phyloP scores from a whole-genome alignment of 2,329 filamentous ascomycete genomes.

The Penicillium crustosum region DNA sequence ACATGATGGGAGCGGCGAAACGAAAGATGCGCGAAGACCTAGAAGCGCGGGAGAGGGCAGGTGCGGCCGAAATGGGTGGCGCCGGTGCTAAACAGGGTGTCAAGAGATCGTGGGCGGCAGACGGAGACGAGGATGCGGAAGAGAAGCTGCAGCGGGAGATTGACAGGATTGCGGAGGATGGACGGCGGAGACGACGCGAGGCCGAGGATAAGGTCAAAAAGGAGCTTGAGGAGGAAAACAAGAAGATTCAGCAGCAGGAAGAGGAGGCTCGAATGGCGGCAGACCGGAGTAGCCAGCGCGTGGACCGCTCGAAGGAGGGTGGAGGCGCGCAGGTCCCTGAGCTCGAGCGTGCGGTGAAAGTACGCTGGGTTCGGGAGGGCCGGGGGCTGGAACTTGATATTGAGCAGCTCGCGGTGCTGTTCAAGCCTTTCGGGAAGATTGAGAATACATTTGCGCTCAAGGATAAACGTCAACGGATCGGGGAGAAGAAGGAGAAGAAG shows the following conservation, averaged over 20 bases:
- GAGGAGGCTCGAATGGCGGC: conserved; percentile 45
- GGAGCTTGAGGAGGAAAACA: conserved; percentile 44
- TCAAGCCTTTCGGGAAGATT: conserved; percentile 57
- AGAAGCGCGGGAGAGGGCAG: conserved; percentile 68
- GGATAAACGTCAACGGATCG: conserved; percentile 55
- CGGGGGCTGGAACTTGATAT: conserved; percentile 49
- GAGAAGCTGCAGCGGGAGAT: conserved; percentile 56
- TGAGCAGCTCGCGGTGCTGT: conserved; percentile 48
- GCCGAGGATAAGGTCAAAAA: conserved; percentile 49
- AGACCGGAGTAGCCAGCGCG: conserved; percentile 33
- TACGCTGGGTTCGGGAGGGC: conserved; percentile 55
- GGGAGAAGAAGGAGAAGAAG: conserved; percentile 53
- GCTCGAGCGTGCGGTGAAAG: conserved; percentile 58
- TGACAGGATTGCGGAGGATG: conserved; percentile 54
- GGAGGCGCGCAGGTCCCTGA: conserved; percentile 50
- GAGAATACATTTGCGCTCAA: conserved; percentile 57
- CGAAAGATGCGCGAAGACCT: conserved; percentile 82
- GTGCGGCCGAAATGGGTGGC: conserved; percentile 32
- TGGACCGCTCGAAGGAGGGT: conserved; percentile 39
- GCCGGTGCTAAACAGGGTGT: conserved; percentile 53
- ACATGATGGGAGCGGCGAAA: conserved; percentile 70
- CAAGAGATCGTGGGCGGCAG: conserved; percentile 54
- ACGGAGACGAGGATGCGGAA: conserved; percentile 44
- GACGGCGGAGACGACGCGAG: conserved; percentile 51
- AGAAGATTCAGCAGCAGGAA: conserved; percentile 40